Conservation (phyloP, 345 rosid species). For the Eucalyptus fibrosa region DNA sequence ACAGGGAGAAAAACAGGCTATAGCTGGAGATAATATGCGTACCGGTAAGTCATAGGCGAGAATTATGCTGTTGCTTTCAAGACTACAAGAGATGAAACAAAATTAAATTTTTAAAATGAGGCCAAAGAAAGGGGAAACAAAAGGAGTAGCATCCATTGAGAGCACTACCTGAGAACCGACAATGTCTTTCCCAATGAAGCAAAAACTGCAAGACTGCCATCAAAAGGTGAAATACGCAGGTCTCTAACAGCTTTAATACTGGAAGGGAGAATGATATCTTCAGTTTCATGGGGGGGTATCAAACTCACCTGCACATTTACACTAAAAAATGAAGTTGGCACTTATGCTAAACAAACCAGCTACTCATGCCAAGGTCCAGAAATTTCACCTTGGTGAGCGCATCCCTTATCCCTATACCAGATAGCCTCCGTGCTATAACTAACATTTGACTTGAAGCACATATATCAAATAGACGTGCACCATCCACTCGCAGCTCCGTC, state of each 20-base stretch:
- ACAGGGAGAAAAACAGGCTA: neutral
- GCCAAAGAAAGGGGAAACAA: neutral
- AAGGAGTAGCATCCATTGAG: neutral
- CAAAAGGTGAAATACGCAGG: constrained; percentile 54
- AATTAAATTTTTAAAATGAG: neutral
- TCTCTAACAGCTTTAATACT: constrained; percentile 61
- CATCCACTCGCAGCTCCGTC: constrained; percentile 45
- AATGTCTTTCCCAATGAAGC: constrained; percentile 75
- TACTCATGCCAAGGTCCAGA: neutral
- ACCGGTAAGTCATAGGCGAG: constrained; percentile 72
- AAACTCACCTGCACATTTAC: constrained; percentile 43
- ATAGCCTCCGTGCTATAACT: constrained; percentile 47
- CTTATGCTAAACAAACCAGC: neutral
- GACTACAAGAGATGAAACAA: constrained; percentile 22
- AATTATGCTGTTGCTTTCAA: constrained; percentile 59
- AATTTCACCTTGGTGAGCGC: constrained; percentile 60
- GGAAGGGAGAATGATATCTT: constrained; percentile 51
- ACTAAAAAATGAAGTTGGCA: neutral
- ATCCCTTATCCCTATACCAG: constrained; percentile 43
- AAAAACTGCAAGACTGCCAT: constrained; percentile 42
- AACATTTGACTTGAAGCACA: constrained; percentile 34
- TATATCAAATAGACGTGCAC: constrained; percentile 79
- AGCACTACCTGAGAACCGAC: constrained; percentile 55
- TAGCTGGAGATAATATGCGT: neutral
- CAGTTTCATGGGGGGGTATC: constrained; percentile 49